Base-by-base conservation (phyloP, 768 basidiomycete genomes). In the Leucosporidium yakuticum region DNA sequence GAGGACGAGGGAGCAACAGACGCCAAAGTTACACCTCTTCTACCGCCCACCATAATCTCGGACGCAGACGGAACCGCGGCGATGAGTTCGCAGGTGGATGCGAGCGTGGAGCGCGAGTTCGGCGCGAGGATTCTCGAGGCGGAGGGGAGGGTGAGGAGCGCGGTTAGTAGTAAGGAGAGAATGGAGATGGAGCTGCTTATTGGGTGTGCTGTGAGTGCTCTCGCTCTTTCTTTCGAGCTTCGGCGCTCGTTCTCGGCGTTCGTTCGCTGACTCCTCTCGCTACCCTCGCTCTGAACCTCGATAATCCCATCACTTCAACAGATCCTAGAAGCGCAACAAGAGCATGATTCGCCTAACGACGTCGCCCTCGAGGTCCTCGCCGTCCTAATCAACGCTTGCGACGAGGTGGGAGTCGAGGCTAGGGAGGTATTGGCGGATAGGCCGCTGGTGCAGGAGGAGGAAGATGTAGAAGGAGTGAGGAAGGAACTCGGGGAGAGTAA, bases 101-200 rank as follows among this genome's bases (percentile, higher is more conserved):
- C 17, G 4, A n/a, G 32, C 2, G 32, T 57, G 15, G 56, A 57
- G 56, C 19, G 32, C 21, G 56, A 57, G 27, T 21, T 57, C 23
- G 56, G 34, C 20, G 56, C 14, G 56, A 32, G 56, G 31, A 32
- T 57, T 14, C 17, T 23, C 20, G 32, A 36, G 34, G 56, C 32
- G 19, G 56, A 31, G 17, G 56, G 34, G 25, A 36, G 32, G 56
- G 34, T 36, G 15, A 23, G 56, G 34, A 57, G 32, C 12, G 56
- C 29, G 19, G 29, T 36, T 15, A 32, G 19, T 4, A 32, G 56
- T 17, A 57, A 29, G 34, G 56, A 57, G 34, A 34, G 31, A 23
- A 57, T 57, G 56, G 56, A 57, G 32, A 32, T 57, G 6, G 56
- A 57, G 32, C 29, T 57, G 56, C n/a, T 57, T 12, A 23, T 36